Percentiles rank a stretch among this genome's conserved stretches.
Evolutionary conservation across 1,139 yeast genomes (phyloP).

Genomic region (Waltiozyma sp.): DNA sequence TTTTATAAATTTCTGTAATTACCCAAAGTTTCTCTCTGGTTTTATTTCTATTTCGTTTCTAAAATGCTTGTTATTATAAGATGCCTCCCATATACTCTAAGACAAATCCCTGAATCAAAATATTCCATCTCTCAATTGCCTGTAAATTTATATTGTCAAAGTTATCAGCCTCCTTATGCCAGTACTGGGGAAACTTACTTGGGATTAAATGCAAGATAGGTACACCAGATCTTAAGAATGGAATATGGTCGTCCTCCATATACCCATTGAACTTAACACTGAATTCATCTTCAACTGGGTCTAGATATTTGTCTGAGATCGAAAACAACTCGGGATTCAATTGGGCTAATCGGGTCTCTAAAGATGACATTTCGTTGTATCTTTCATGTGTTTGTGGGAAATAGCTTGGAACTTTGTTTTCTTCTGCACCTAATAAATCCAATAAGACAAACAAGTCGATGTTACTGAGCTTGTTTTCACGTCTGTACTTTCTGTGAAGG

Average conservation of each 20-base stretch:
- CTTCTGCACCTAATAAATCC: constrained; percentile 36
- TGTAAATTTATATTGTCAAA: constrained; percentile 20
- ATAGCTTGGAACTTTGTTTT: constrained; percentile 32
- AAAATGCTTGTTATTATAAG: too few relatives aligned
- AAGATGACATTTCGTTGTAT: constrained; percentile 25
- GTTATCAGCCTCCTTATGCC: constrained; percentile 36
- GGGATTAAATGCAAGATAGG: constrained; percentile 43
- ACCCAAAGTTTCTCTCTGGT: too few relatives aligned
- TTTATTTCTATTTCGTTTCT: too few relatives aligned
- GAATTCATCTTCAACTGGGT: constrained; percentile 12
- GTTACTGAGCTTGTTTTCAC: constrained; percentile 12
- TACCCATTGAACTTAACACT: constrained; percentile 17
- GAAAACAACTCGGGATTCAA: constrained; percentile 4
- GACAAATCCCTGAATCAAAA: constrained; percentile 9
- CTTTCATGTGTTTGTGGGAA: constrained; percentile 30
- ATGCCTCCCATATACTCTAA: constrained; percentile 11
- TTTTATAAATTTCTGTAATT: too few relatives aligned
- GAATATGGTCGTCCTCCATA: constrained; percentile 45
- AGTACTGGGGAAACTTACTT: constrained; percentile 32
- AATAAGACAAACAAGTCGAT: constrained; percentile 35
- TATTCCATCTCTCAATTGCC: constrained; percentile 15
- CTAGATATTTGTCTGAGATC: constrained; percentile 11
- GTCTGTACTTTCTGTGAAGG: constrained; percentile 31
- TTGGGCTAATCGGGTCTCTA: constrained; percentile 19
- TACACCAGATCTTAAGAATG: constrained; percentile 34